Conservation (phyloP, 129 eudicot species). For the Flaveria bidentis region DNA sequence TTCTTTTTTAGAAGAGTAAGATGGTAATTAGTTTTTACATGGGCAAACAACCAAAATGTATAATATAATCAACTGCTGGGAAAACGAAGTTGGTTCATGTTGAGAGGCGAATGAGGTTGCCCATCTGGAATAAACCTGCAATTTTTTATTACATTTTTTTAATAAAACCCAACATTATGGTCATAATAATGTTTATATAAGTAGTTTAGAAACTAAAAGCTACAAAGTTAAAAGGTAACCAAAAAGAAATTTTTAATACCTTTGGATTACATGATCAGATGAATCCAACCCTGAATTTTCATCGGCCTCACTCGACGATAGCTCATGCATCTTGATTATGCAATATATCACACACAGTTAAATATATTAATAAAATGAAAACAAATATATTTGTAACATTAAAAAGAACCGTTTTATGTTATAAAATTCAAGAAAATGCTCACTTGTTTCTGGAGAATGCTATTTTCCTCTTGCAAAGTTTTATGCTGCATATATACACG, state of each 20-base stretch:
- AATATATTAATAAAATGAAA: neutral
- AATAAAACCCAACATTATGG: neutral
- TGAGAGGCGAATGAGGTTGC: conserved; percentile 25
- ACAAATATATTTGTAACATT: neutral
- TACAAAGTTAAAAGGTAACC: neutral
- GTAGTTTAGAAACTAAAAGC: neutral
- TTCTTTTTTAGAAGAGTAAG: neutral
- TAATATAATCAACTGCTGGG: conserved; percentile 2
- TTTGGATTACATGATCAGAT: conserved; percentile 31
- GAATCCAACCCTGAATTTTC: conserved; percentile 41
- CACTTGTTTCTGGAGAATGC: conserved; percentile 40
- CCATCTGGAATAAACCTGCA: conserved; percentile 40
- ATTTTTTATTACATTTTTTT: neutral
- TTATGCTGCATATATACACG: conserved; percentile 35
- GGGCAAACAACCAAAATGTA: neutral
- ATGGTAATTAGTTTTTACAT: neutral
- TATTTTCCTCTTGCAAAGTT: conserved; percentile 42
- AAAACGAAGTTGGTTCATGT: conserved; percentile 27
- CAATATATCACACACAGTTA: conserved; percentile 1
- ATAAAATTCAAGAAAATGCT: conserved; percentile 8
- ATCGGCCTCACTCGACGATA: conserved; percentile 29
- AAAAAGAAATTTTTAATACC: conserved; percentile 15
- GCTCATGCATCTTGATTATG: conserved; percentile 33
- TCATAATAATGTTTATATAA: neutral
- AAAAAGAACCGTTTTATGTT: too few species aligned